Evolutionary conservation across 2,329 filamentous ascomycete species (phyloP).

Genomic region (Fonsecaea multimorphosa): DNA sequence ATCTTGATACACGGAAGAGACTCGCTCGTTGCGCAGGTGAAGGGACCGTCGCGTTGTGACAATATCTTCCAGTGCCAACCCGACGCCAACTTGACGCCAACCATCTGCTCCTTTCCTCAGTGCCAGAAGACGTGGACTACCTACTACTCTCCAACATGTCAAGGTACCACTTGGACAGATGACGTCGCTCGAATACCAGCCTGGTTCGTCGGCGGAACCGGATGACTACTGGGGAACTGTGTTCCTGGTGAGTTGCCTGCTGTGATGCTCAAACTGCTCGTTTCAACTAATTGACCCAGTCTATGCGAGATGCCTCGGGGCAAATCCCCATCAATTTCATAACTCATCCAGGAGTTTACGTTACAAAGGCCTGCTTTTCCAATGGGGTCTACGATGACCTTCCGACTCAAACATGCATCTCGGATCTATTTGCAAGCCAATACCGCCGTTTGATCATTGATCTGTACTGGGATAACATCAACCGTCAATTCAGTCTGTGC

Average conservation of each 20-base stretch:
- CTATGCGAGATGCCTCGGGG: constrained; percentile 66
- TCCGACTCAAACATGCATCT: constrained; percentile 62
- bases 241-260: constrained; percentile 44
- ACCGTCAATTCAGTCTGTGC: constrained; percentile 65
- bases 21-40: background rate
- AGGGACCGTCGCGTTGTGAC: background rate
- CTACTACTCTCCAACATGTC: constrained; percentile 4
- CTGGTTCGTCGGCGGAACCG: constrained; percentile 46
- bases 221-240: constrained; percentile 49
- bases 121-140: background rate
- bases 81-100: background rate
- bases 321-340: constrained; percentile 68
- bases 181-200: constrained; percentile 49
- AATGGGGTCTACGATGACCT: constrained; percentile 60
- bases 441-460: constrained; percentile 66
- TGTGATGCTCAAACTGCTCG: background rate
- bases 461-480: constrained; percentile 66
- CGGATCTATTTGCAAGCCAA: constrained; percentile 66
- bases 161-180: constrained; percentile 42
- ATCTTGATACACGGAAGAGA: background rate
- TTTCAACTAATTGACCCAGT: constrained; percentile 48
- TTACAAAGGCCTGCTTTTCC: constrained; percentile 66
- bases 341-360: constrained; percentile 61
- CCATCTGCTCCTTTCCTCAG: background rate
- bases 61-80: background rate